phyloP scores from a whole-genome alignment of 1,284 basidiomycete genomes.

The Exsudoporus floridanus region DNA sequence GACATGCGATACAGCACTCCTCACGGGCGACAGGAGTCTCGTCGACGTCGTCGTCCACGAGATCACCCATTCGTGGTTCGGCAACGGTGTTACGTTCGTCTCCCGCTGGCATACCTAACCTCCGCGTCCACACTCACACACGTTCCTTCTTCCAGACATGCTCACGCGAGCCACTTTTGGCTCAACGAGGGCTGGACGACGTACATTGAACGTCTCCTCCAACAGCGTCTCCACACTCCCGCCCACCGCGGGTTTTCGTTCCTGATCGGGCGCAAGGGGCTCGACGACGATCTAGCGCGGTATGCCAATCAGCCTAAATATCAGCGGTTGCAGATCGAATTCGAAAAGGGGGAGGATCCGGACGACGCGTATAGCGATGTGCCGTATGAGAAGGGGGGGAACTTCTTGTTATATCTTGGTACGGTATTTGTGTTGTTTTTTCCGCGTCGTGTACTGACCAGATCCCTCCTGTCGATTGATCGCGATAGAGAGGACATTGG shows the following conservation, averaged over 20 bases:
- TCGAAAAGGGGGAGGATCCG: conserved; percentile 81
- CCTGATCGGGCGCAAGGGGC: conserved; percentile 72
- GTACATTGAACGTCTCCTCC: conserved; percentile 87
- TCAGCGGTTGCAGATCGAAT: conserved; percentile 85
- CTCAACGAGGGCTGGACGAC: conserved; percentile 95
- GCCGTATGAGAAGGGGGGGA: conserved; percentile 76
- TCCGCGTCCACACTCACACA: not conserved
- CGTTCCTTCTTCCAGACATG: conserved; percentile 48
- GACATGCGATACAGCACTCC: conserved; percentile 53
- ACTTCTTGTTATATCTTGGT: conserved; percentile 71
- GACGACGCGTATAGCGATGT: conserved; percentile 76
- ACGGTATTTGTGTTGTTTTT: conserved; percentile 7
- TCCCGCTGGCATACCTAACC: not conserved
- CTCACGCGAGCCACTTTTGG: conserved; percentile 81
- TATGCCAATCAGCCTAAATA: conserved; percentile 68
- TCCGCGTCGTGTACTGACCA: not conserved
- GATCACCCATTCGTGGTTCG: conserved; percentile 81
- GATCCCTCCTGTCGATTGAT: not conserved
- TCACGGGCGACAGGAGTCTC: conserved; percentile 81
- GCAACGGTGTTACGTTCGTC: conserved; percentile 77
- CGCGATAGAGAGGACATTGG: conserved; percentile 70
- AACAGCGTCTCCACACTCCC: conserved; percentile 72
- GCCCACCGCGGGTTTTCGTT: conserved; percentile 82
- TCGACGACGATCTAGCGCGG: conserved; percentile 70
- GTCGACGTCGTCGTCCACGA: conserved; percentile 87